Evolutionary conservation across 495 filamentous ascomycete species (phyloP), one percentile per base, ranked within the genome.

Genomic region (Neurospora sp.): DNA sequence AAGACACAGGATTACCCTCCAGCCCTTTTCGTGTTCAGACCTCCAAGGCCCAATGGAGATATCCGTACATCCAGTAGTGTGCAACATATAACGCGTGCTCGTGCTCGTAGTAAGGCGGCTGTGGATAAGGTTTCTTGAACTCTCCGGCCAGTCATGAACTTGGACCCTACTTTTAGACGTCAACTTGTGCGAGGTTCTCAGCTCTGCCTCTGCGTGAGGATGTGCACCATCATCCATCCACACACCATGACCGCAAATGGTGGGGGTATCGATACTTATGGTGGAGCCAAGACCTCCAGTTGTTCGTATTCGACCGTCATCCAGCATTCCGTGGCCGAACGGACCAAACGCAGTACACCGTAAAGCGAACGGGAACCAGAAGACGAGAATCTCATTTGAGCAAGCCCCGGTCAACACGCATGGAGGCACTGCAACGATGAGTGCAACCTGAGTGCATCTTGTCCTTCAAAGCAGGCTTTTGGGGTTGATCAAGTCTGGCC

Each of bases 301-400:
- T 61, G 53, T 35, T 78, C 76, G 76, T 78, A 78, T 78, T 76
- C 69, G 69, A 72, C 68, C 35, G 22, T 53, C 69, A 42, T 71
- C 61, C 65, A 73, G 69, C 68, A 74, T 65, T 35, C 53, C 53
- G 53, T 65, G 27, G 53, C 53, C 53, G 53, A 65, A 65, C 53
- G 53, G 27, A 18, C 53, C 53, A 61, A 61, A 65, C 53, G 27
- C 53, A 65, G 53, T 18, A 8, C 53, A 5, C 53, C 53, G 53
- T 31, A 37, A 48, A 37, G 27, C 53, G 27, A 65, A 65, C 53
- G 53, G 31, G 53, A 65, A 61, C 14, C 53, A 16, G 14, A 53
- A 14, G 45, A 20, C 45, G 20, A 22, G 45, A 22, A 53, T 53
- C 45, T 53, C 45, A 22, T 27, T 12, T 53, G 45, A 22, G n/a